Evolutionary conservation across 1,284 basidiomycete species (phyloP), one percentile per base, ranked within the genome.

Genomic region (Rhodotorula sp.): DNA sequence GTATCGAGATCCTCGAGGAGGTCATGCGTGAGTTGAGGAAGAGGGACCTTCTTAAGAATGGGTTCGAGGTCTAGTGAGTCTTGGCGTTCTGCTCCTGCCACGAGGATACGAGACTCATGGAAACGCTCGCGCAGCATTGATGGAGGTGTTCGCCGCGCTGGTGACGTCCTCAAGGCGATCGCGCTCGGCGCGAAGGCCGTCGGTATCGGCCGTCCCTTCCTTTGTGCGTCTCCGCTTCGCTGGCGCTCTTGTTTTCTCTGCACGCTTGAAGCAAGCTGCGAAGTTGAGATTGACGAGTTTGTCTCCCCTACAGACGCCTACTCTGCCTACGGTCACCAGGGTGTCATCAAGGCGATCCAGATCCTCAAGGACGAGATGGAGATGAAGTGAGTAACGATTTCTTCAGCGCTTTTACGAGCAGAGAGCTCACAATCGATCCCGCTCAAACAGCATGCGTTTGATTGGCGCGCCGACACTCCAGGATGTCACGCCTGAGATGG

Each of bases 61-160:
- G 86, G 67, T 96, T 96, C 82, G 88, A 92, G 79, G 83, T 97
- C 62, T 94, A 92, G 71, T 70, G 53, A 22, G 54, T n/a, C n/a
- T 10, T n/a, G 2, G n/a, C 19, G 5, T 51, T 5, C 29, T 27
- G 6, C 13, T 6, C 10, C 11, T 32, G 6, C 30, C 19, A 2
- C 27, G 1, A 4, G 17, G 22, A 17, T 5, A 20, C 6, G n/a
- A 6, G 10, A 10, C 27, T 24, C 24, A 30, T 36, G 48, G 32
- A 55, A 20, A 4, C 2, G 9, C 34, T 4, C 19, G 4, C 44
- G 22, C 60, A 68, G 67, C 78, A 86, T 96, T 11, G 94, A 97
- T 78, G 94, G 94, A 27, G 94, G 94, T 66, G 91, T 96, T 15
- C 85, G 94, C 62, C 84, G 94, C 54, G 92, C 92, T 0, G 92